Evolutionary conservation across 2,329 filamentous ascomycete species (phyloP), one percentile per base, ranked within the genome.

Genomic region (Cladosporium colombiae): DNA sequence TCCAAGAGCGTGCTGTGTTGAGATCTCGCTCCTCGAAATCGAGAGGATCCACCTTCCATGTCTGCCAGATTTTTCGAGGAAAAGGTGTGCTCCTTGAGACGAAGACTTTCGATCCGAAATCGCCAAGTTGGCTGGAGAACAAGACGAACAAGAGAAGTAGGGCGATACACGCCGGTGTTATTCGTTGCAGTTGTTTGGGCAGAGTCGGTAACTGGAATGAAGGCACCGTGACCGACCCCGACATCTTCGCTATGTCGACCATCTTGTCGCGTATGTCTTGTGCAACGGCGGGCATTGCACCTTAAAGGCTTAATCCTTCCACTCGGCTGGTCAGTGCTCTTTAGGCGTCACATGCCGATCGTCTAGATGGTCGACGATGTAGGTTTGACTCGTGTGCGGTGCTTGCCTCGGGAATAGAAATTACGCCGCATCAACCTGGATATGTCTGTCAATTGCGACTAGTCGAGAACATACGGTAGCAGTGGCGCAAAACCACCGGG

Each of bases 1-100:
- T 81, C 89, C 89, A 92, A 1, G 88, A 88, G 69, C 83, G 83
- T 11, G 89, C 89, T 0, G 82, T 81, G 27, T 82, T 78, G 35
- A 85, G 79, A 71, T 91, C 88, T 62, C 86, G 82, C 71, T 87
- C 83, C 68, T 90, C 89, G 72, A 91, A 91, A 2, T 81, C 81
- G 37, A 91, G 79, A 2, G 89, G 87, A 68, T 89, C 84, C 31
- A 89, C 84, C 75, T 91, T 92, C 89, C 89, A 92, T 0, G 87
- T 89, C 76, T 92, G 89, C 89, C 89, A 92, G 70, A 92, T 89
- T 77, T 91, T 92, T 64, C 83, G 82, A 6, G 84, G 89, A 71
- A 88, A 91, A 70, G 63, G 74, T 61, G 66, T 64, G 68, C 67
- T 52, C 67, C 69, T 65, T 21, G 33, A 16, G 31, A 40, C 37